phyloP scores from a whole-genome alignment of 148 eudicot genomes.

The Arbutus unedo region DNA sequence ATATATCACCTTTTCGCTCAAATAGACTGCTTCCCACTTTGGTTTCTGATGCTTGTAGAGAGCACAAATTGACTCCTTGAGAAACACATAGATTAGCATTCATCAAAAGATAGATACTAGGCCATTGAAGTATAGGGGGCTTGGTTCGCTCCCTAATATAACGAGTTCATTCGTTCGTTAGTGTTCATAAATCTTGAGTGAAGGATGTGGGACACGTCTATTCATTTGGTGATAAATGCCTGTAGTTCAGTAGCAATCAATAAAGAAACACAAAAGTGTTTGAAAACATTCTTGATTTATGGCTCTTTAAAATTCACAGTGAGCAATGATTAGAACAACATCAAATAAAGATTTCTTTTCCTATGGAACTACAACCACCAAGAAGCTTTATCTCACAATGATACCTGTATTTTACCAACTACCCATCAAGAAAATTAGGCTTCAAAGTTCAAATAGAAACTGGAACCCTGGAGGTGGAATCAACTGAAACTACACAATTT shows the following conservation, averaged over 20 bases:
- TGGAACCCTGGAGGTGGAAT: slow-evolving; percentile 16
- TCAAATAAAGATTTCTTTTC: background rate
- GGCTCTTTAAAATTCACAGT: slow-evolving; percentile 10
- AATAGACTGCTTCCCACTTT: background rate
- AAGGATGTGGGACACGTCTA: too few relatives aligned
- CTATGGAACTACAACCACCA: background rate
- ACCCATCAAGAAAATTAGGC: background rate
- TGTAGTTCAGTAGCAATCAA: too few relatives aligned
- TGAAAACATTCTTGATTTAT: background rate
- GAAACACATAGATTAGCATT: background rate
- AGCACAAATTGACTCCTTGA: slow-evolving; percentile 6
- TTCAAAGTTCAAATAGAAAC: too few relatives aligned
- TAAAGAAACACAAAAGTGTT: background rate
- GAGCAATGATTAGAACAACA: background rate
- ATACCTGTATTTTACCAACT: background rate
- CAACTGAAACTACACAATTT: slow-evolving; percentile 6
- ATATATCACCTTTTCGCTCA: background rate
- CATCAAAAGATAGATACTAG: background rate
- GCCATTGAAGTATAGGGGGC: background rate
- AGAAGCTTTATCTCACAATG: background rate
- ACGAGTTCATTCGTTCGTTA: too few relatives aligned
- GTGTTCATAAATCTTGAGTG: too few relatives aligned
- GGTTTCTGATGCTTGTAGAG: slow-evolving; percentile 10
- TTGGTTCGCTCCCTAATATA: too few relatives aligned
- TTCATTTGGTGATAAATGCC: too few relatives aligned